These are phyloP conservation scores for Diaporthe citriasiana DNA, from an alignment of 2,329 filamentous ascomycete genomes.

Conservation along the genomic window DNA sequence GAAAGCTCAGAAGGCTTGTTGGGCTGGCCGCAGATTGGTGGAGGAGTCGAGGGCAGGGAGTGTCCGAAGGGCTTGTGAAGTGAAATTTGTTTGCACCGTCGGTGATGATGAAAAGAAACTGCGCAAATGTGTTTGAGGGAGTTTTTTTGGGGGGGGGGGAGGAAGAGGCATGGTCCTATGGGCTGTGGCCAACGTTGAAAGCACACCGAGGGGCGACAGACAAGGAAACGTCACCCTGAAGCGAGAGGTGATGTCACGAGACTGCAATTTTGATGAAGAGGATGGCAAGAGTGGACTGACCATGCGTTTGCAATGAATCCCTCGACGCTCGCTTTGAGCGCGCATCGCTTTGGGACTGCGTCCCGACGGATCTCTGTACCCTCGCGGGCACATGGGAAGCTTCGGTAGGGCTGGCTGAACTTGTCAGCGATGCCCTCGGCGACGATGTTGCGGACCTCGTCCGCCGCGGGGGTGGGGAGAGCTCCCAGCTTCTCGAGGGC, in stretches of 20 bases:
- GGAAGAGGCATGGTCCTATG: not conserved
- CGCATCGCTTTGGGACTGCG: slow-evolving; percentile 1
- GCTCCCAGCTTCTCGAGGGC: slow-evolving; percentile 20
- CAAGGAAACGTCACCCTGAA: not conserved
- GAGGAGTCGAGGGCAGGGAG: not conserved
- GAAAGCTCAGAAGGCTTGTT: not conserved
- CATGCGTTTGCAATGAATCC: not conserved
- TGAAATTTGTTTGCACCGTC: not conserved
- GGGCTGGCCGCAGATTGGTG: no score
- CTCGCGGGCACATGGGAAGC: slow-evolving; percentile 18
- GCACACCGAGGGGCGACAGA: not conserved
- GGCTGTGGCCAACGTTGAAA: not conserved
- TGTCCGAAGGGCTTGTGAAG: not conserved
- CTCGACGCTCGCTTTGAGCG: slow-evolving; percentile 6
- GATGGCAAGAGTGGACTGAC: not conserved
- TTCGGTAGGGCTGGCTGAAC: slow-evolving; percentile 30
- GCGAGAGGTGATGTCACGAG: not conserved
- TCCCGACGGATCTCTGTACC: slow-evolving; percentile 35
- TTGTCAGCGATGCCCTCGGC: slow-evolving; percentile 38
- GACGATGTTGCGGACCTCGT: slow-evolving; percentile 38
- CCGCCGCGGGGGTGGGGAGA: slow-evolving; percentile 19
- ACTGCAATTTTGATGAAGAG: not conserved
- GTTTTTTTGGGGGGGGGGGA: not conserved
- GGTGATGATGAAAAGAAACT: not conserved
- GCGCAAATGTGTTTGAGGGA: not conserved